A percentile compares a stretch with the other conserved stretches of the same genome.
Conservation (phyloP, 2,329 filamentous ascomycete species). For the Magnaporthiopsis incrustans region DNA sequence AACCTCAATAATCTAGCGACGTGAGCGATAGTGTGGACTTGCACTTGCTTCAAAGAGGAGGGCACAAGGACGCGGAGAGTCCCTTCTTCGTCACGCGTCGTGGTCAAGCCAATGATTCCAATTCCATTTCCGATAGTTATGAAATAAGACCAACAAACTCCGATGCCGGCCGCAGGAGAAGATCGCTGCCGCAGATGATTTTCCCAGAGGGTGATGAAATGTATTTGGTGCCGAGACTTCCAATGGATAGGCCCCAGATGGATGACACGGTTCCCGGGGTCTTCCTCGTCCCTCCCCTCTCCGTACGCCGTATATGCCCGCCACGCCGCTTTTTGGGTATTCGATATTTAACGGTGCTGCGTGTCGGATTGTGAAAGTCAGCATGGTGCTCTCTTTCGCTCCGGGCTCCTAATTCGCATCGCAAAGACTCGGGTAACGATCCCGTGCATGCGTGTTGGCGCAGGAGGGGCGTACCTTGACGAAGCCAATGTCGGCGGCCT, state of each 20-base stretch:
- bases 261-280: not conserved
- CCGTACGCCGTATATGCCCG: slow-evolving; percentile 5
- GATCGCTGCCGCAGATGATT: slow-evolving; percentile 1
- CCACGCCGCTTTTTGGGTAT: slow-evolving; percentile 1
- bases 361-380: not conserved
- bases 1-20: not conserved
- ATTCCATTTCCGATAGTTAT: slow-evolving; percentile 6
- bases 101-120: slow-evolving; percentile 6
- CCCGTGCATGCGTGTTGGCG: no score
- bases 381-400: not conserved
- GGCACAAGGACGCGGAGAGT: not conserved
- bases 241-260: not conserved
- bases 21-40: not conserved
- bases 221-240: not conserved
- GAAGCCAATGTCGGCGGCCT: slow-evolving; percentile 65
- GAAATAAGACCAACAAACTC: slow-evolving; percentile 9
- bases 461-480: slow-evolving; percentile 47
- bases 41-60: not conserved
- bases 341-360: slow-evolving; percentile 11
- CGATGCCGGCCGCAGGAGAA: slow-evolving; percentile 4
- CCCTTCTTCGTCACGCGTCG: not conserved
- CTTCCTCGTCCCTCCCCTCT: slow-evolving; percentile 3
- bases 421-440: not conserved
- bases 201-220: not conserved
- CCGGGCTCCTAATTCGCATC: no score